Conservation (phyloP, 1,284 basidiomycete species). For the Trichosporon coremiiforme region DNA sequence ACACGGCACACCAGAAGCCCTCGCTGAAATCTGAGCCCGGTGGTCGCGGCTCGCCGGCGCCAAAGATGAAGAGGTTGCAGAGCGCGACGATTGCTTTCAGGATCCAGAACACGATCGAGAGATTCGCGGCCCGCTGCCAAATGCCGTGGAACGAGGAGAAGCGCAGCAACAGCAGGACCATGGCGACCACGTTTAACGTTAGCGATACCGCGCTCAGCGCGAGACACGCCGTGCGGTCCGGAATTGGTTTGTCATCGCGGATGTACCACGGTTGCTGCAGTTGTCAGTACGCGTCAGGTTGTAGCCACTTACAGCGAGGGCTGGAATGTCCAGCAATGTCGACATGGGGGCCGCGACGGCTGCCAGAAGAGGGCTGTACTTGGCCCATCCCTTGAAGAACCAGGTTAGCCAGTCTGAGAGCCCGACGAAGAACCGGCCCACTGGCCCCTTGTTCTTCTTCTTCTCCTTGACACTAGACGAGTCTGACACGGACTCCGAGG, state of each 20-base stretch:
- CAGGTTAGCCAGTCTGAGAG: background rate
- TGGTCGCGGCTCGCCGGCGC: constrained; percentile 36
- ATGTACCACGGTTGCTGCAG: constrained; percentile 53
- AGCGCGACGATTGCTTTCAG: constrained; percentile 55
- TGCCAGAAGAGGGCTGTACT: constrained; percentile 52
- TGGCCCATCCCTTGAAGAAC: constrained; percentile 26
- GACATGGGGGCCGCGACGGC: constrained; percentile 57
- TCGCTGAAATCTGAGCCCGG: constrained; percentile 49
- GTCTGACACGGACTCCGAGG: background rate
- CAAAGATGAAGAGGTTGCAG: constrained; percentile 55
- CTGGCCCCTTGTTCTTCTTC: background rate
- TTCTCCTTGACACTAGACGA: background rate
- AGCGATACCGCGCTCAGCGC: constrained; percentile 56
- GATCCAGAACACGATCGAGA: constrained; percentile 56
- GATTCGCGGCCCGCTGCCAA: constrained; percentile 26
- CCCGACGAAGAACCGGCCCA: background rate
- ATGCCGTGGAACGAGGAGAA: constrained; percentile 50
- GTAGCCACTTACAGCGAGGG: constrained; percentile 47
- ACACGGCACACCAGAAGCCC: constrained; percentile 58
- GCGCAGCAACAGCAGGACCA: constrained; percentile 55
- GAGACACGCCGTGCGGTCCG: constrained; percentile 51
- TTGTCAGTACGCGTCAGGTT: background rate
- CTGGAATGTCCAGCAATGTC: constrained; percentile 58
- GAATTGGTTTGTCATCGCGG: constrained; percentile 38
- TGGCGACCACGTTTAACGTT: constrained; percentile 57